phyloP scores from a whole-genome alignment of 257 asterid genomes.

The Buddleja alternifolia region DNA sequence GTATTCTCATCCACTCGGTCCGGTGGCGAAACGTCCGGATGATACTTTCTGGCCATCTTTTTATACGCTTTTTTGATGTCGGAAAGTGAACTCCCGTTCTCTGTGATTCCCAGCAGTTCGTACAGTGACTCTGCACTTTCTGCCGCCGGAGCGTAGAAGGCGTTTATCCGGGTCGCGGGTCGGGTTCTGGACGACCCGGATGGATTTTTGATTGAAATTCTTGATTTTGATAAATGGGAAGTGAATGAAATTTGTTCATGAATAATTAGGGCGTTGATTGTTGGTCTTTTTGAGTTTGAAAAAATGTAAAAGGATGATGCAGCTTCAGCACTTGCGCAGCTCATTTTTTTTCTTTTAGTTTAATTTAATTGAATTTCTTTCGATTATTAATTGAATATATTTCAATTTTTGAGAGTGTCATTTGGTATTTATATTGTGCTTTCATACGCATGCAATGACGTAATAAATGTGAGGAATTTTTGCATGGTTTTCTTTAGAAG shows the following conservation, averaged over 20 bases:
- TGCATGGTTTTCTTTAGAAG: not conserved
- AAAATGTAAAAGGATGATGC: not conserved
- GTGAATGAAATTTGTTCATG: constrained; percentile 21
- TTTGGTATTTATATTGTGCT: not conserved
- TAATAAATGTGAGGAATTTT: not conserved
- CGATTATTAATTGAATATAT: too few relatives aligned
- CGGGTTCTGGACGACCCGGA: constrained; percentile 24
- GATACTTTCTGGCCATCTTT: constrained; percentile 55
- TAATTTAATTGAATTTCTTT: too few relatives aligned
- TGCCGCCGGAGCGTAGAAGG: constrained; percentile 31
- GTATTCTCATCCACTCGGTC: constrained; percentile 60
- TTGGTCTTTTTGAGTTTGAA: not conserved
- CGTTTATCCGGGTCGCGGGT: constrained; percentile 21
- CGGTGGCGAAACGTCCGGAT: constrained; percentile 75
- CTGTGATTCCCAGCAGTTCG: constrained; percentile 55
- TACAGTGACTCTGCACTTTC: constrained; percentile 41
- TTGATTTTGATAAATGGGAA: constrained; percentile 20
- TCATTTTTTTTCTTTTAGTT: constrained; percentile 2
- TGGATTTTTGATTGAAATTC: constrained; percentile 1
- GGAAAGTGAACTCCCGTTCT: constrained; percentile 34
- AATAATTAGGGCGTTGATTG: not conserved
- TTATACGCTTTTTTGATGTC: constrained; percentile 70
- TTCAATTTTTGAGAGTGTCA: not conserved
- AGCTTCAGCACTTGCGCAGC: constrained; percentile 6
- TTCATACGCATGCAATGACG: not conserved